A percentile compares a stretch with the other conserved stretches of the same genome.
phyloP scores from a whole-genome alignment of 768 basidiomycete genomes.

The Mycena crocata region DNA sequence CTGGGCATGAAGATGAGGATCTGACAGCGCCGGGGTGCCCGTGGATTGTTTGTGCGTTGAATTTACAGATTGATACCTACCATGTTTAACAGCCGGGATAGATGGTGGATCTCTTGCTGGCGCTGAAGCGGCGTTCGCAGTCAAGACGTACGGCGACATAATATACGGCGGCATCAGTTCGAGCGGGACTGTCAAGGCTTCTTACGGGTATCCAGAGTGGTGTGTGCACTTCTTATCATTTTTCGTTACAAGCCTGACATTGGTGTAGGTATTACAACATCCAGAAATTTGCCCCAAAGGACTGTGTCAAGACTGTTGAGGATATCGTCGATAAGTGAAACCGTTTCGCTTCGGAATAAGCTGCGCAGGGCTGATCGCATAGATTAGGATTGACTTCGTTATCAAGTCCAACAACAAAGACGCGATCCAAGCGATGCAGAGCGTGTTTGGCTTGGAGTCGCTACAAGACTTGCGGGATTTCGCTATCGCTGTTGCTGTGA shows the following conservation, averaged over 20 bases:
- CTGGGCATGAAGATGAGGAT: conserved; percentile 25
- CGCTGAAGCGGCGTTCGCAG: conserved; percentile 21
- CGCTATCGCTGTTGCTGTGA: conserved; percentile 23
- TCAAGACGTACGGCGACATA: conserved; percentile 19
- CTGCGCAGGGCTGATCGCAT: no score
- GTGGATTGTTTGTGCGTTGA: conserved; percentile 24
- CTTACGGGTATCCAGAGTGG: conserved; percentile 24
- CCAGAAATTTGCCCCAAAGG: conserved; percentile 25
- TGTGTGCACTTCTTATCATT: neutral
- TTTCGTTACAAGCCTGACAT: neutral
- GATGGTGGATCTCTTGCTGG: conserved; percentile 28
- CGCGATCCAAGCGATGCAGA: conserved; percentile 16
- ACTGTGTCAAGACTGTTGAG: conserved; percentile 23
- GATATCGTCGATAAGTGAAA: conserved; percentile 28
- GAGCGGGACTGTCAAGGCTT: conserved; percentile 23
- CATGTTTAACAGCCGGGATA: conserved; percentile 6
- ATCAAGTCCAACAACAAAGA: conserved; percentile 20
- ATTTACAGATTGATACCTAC: neutral
- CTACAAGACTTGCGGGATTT: conserved; percentile 24
- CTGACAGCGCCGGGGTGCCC: conserved; percentile 23
- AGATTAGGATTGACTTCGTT: conserved; percentile 23
- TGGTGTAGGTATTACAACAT: conserved; percentile 28
- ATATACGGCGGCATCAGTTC: conserved; percentile 29
- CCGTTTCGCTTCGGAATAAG: no score
- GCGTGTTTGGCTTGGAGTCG: conserved; percentile 22